phyloP scores from a whole-genome alignment of 2,329 filamentous ascomycete species.

The Phaeosphaeria sp. region DNA sequence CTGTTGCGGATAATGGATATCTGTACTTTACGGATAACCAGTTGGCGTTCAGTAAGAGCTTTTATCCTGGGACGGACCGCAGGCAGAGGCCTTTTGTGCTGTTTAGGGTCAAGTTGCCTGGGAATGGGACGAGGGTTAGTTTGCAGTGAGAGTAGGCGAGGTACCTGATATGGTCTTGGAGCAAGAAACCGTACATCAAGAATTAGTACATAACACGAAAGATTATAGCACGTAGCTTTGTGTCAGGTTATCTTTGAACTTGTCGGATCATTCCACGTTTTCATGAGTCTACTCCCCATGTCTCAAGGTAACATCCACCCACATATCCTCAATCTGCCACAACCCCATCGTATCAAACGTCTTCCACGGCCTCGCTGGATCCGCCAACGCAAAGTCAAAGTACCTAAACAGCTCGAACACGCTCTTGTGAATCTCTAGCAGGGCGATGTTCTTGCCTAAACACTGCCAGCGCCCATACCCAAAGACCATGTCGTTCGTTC shows the following conservation, averaged over 20 bases:
- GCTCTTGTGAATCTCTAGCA: constrained; percentile 49
- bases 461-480: constrained; percentile 47
- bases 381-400: constrained; percentile 42
- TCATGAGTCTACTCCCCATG: neutral
- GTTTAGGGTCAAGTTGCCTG: constrained; percentile 51
- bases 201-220: too few relatives aligned
- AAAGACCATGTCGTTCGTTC: constrained; percentile 45
- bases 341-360: constrained; percentile 35
- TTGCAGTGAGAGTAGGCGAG: constrained; percentile 16
- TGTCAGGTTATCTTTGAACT: too few relatives aligned
- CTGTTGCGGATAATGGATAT: constrained; percentile 55
- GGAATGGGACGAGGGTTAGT: constrained; percentile 51
- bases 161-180: too few relatives aligned
- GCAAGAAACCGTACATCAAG: too few relatives aligned
- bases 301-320: constrained; percentile 37
- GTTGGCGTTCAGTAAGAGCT: constrained; percentile 46
- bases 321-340: constrained; percentile 42
- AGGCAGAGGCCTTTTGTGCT: constrained; percentile 53
- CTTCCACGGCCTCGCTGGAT: constrained; percentile 40
- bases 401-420: constrained; percentile 50
- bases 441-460: constrained; percentile 42
- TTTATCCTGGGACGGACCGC: constrained; percentile 53
- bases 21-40: constrained; percentile 63
- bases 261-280: neutral
- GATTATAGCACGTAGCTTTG: too few relatives aligned